A percentile compares a stretch with the other conserved stretches of the same genome.
Evolutionary conservation across 257 asterid species (phyloP).

Genomic region (Linaria vulgaris): DNA sequence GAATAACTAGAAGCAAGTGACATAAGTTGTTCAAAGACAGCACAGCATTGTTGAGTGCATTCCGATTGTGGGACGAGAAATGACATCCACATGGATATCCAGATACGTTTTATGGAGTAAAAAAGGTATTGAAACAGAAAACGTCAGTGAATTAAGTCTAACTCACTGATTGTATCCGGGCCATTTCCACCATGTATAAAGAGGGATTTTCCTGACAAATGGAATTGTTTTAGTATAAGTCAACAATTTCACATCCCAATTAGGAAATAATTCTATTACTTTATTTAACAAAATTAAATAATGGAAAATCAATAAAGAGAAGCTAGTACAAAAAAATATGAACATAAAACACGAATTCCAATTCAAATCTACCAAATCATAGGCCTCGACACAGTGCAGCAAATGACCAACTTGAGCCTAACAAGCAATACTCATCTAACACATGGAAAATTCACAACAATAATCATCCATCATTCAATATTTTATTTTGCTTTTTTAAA

Average conservation of each 20-base stretch:
- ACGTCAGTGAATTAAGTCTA: constrained; percentile 18
- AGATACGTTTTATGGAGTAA: neutral
- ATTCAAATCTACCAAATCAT: constrained; percentile 18
- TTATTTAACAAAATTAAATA: constrained; percentile 10
- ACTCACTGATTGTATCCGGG: constrained; percentile 75
- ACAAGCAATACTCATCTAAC: too few species aligned
- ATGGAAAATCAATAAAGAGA: neutral
- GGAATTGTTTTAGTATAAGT: constrained; percentile 19
- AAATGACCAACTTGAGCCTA: neutral
- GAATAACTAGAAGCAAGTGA: too few species aligned
- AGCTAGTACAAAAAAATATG: neutral
- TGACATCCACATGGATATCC: constrained; percentile 8
- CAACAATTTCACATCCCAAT: constrained; percentile 17
- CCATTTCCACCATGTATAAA: constrained; percentile 83
- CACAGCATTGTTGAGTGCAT: constrained; percentile 10
- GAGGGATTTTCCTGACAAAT: constrained; percentile 81
- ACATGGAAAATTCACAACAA: too few species aligned
- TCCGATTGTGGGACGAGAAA: constrained; percentile 9
- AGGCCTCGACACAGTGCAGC: neutral
- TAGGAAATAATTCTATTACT: constrained; percentile 10
- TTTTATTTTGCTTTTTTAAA: too few species aligned
- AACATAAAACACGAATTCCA: constrained; percentile 6
- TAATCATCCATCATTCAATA: too few species aligned
- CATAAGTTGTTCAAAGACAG: too few species aligned
- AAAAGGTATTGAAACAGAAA: neutral